Evolutionary conservation across 169 alveolate species (phyloP).

Genomic region (Cryptosporidium baileyi): DNA sequence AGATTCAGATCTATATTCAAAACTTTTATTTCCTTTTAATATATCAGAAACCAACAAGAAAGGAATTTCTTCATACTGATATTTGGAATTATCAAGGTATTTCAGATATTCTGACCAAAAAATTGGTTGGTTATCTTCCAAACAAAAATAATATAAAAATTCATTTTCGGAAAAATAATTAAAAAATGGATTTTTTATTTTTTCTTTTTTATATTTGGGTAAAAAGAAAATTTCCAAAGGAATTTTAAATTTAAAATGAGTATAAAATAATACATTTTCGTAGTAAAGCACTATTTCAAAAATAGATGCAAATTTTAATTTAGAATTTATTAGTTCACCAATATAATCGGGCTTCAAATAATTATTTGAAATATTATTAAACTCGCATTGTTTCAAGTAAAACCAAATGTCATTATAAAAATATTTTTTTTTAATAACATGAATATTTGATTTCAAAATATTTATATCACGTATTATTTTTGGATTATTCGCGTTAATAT

Average conservation of each 20-base stretch:
- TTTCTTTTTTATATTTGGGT: background rate
- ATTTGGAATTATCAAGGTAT: background rate
- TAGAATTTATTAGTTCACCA: slow-evolving; percentile 12
- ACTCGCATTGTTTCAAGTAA: too few species aligned
- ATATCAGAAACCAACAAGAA: background rate
- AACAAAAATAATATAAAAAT: background rate
- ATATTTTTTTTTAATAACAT: too few species aligned
- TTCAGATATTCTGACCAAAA: slow-evolving; percentile 37
- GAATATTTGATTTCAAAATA: too few species aligned
- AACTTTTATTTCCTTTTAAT: background rate
- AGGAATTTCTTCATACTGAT: slow-evolving; percentile 23
- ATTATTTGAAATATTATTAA: background rate
- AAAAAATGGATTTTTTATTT: background rate
- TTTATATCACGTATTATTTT: background rate
- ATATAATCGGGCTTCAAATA: background rate
- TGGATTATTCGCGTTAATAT: background rate
- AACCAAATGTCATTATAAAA: too few species aligned
- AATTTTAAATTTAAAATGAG: background rate
- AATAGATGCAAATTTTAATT: background rate
- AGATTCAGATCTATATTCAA: background rate
- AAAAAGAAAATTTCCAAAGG: slow-evolving; percentile 15
- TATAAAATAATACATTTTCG: slow-evolving; percentile 4
- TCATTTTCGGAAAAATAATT: background rate
- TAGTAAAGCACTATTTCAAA: background rate
- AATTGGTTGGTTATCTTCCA: background rate